Base-by-base conservation (phyloP, 805 yeast genomes). In the Saccharomycopsis vini region DNA sequence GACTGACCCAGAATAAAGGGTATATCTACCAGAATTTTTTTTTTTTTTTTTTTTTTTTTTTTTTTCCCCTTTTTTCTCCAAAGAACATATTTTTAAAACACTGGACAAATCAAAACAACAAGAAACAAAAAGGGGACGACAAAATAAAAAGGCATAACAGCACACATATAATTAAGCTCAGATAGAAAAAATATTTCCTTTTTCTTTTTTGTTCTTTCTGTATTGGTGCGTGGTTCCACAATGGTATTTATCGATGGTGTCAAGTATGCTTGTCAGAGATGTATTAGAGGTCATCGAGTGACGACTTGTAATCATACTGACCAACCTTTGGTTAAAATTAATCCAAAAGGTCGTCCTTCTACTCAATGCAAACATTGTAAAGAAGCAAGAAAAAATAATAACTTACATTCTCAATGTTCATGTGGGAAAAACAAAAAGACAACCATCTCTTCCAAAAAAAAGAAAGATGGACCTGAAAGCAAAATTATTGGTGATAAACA, bases 281-380 rank as follows among this genome's bases (percentile, higher is more conserved):
- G 98, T 62, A 89, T 92, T 39, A 72, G 98, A 49, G 98, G 98
- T 36, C 98, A 92, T 58, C 69, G 98, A 43, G 98, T 90, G 37
- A 84, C 96, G 1, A 78, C 95, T 2, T 92, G 98, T 62, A 79
- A 81, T 36, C 98, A 92, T 60, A 77, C 89, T 0, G 95, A 92
- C 53, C 86, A 85, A 56, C 94, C 95, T 3, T 66, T 92, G 53
- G 81, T 84, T 59, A 82, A 82, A 84, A 90, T 92, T 60, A 92
- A 92, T 58, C 96, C 95, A 15, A 92, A 92, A 59, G 98, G 98
- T 3, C 70, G 98, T 45, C 98, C 98, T 1, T 79, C 95, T 0
- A 80, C 95, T 1, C 95, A 88, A 56, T 90, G 97, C 57, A 68
- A 72, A 31, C 94, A 84, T 58, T 90, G 95, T 59, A 78, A 87